Percentiles rank a stretch among this genome's conserved stretches.
These are phyloP conservation scores for Fonsecaea nubica DNA, from an alignment of 2,329 filamentous ascomycete species.

Conservation along the genomic window DNA sequence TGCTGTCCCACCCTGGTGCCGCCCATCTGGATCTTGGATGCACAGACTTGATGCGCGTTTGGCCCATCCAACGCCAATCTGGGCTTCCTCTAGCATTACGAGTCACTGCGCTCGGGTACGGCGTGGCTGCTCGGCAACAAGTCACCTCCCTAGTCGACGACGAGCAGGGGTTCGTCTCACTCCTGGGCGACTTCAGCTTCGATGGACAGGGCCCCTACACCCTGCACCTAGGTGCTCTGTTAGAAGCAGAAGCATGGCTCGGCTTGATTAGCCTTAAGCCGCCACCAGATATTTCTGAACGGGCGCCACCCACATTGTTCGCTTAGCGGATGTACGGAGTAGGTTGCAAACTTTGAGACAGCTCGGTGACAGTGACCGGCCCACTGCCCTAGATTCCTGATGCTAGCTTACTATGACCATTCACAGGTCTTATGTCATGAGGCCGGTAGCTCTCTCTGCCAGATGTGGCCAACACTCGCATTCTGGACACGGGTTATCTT, in stretches of 20 bases:
- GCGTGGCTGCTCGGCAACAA: not conserved
- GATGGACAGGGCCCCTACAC: not conserved
- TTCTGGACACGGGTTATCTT: not conserved
- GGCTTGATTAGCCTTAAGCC: not conserved
- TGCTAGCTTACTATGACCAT: not conserved
- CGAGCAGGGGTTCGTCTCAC: not conserved
- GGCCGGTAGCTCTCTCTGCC: not conserved
- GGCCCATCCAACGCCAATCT: not conserved
- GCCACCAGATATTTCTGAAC: not conserved
- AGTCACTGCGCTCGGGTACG: not conserved
- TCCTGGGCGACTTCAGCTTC: not conserved
- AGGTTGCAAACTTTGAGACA: not conserved
- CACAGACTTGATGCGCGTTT: not conserved
- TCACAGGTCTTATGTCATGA: not conserved
- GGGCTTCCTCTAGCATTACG: not conserved
- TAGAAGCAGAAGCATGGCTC: not conserved
- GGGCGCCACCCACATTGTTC: not conserved
- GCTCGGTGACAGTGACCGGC: not conserved
- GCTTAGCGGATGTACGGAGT: not conserved
- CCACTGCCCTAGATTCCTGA: not conserved
- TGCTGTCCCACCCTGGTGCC: slow-evolving; percentile 1
- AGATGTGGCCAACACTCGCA: not conserved
- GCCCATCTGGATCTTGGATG: not conserved
- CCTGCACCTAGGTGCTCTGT: not conserved
- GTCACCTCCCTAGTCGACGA: not conserved